A percentile compares a stretch with the other conserved stretches of the same genome.
phyloP scores from a whole-genome alignment of 1,284 basidiomycete species.

The Quambalaria eucalypti region DNA sequence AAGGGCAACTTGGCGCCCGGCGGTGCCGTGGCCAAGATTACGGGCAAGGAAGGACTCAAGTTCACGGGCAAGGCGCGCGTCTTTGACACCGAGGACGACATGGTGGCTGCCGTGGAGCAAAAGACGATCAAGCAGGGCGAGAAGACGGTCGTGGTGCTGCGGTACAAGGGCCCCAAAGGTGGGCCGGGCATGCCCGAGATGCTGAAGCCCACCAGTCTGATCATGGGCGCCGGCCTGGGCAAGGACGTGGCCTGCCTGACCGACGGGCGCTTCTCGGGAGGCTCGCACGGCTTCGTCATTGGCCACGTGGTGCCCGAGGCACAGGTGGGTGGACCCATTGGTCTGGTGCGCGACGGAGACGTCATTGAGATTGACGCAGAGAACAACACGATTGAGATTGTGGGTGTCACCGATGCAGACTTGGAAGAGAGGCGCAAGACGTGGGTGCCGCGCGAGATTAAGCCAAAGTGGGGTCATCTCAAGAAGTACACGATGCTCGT shows the following conservation, averaged over 20 bases:
- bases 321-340: slow-evolving; percentile 21
- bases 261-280: slow-evolving; percentile 15
- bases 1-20: slow-evolving; percentile 45
- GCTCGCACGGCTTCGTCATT: slow-evolving; percentile 22
- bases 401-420: slow-evolving; percentile 60
- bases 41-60: slow-evolving; percentile 43
- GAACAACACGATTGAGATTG: slow-evolving; percentile 68
- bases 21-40: slow-evolving; percentile 46
- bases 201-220: slow-evolving; percentile 19
- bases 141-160: slow-evolving; percentile 44
- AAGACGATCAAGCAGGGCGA: slow-evolving; percentile 42
- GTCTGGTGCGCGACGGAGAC: slow-evolving; percentile 17
- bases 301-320: slow-evolving; percentile 23
- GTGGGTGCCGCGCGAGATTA: slow-evolving; percentile 76
- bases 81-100: slow-evolving; percentile 44
- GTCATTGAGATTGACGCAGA: slow-evolving; percentile 53
- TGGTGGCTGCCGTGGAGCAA: slow-evolving; percentile 42
- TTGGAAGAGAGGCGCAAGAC: slow-evolving; percentile 58
- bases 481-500: slow-evolving; percentile 44
- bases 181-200: slow-evolving; percentile 22
- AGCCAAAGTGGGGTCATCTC: slow-evolving; percentile 61
- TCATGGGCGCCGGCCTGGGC: slow-evolving; percentile 20
- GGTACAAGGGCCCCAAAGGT: slow-evolving; percentile 46
- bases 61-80: slow-evolving; percentile 45
- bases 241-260: slow-evolving; percentile 16